phyloP scores from a whole-genome alignment of 2,329 filamentous ascomycete genomes.

The Daldinia sp. region DNA sequence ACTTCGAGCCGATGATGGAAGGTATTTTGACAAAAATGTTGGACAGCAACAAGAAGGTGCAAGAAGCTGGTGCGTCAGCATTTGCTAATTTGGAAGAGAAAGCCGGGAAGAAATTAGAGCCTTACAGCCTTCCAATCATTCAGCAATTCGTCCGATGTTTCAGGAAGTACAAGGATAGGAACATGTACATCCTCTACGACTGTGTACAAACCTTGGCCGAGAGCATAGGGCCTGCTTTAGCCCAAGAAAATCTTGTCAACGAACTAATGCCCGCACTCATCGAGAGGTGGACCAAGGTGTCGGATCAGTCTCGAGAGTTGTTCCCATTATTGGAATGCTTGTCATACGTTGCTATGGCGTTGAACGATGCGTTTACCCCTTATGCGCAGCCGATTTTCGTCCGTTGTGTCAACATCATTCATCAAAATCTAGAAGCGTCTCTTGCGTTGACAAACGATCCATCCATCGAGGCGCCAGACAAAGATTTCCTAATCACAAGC shows the following conservation, averaged over 20 bases:
- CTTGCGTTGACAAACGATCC: constrained; percentile 76
- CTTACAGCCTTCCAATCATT: constrained; percentile 90
- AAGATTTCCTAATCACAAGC: constrained; percentile 96
- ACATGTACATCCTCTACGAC: constrained; percentile 99
- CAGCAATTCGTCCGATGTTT: constrained; percentile 95
- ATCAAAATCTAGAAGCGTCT: constrained; percentile 87
- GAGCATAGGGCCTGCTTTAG: constrained; percentile 84
- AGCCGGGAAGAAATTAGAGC: constrained; percentile 81
- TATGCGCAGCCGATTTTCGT: constrained; percentile 89
- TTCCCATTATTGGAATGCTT: constrained; percentile 97
- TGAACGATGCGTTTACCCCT: constrained; percentile 83
- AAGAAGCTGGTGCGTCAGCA: constrained; percentile 94
- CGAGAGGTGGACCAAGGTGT: constrained; percentile 85
- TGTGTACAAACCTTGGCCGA: constrained; percentile 97
- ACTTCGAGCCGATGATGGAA: constrained; percentile 97
- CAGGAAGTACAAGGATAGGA: constrained; percentile 94
- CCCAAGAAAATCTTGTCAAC: constrained; percentile 82
- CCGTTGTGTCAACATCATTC: constrained; percentile 91
- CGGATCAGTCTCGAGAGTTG: constrained; percentile 90
- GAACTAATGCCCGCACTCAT: constrained; percentile 94
- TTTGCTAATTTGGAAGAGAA: constrained; percentile 98
- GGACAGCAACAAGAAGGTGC: constrained; percentile 96
- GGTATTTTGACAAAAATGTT: constrained; percentile 95
- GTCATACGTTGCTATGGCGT: constrained; percentile 90
- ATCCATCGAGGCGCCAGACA: constrained; percentile 83